Percentiles rank a stretch among this genome's conserved stretches.
Conservation (phyloP, 257 asterid species). For the Catharanthus roseus region DNA sequence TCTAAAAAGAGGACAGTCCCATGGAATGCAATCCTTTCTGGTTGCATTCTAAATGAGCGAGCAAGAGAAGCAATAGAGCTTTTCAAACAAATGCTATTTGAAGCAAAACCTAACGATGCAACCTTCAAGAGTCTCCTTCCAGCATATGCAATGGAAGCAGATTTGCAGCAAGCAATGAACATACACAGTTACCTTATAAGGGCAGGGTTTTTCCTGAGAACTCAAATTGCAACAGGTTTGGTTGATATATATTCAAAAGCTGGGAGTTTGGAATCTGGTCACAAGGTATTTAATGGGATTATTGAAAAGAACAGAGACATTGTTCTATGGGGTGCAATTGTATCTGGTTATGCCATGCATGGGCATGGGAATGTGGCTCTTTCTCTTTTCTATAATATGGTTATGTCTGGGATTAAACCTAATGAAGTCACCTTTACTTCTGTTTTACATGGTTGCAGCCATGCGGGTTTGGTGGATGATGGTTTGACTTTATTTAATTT, state of each 20-base stretch:
- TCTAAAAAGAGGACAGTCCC: slow-evolving; percentile 71
- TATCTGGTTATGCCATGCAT: slow-evolving; percentile 73
- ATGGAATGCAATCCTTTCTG: slow-evolving; percentile 81
- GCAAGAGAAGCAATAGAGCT: slow-evolving; percentile 53
- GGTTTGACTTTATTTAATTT: slow-evolving; percentile 59
- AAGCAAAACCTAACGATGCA: slow-evolving; percentile 57
- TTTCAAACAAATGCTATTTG: slow-evolving; percentile 64
- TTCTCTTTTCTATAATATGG: slow-evolving; percentile 73
- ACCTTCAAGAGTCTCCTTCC: slow-evolving; percentile 86
- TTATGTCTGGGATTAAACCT: slow-evolving; percentile 58
- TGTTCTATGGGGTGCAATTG: slow-evolving; percentile 75
- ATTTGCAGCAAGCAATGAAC: slow-evolving; percentile 59
- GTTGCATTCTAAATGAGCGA: slow-evolving; percentile 58
- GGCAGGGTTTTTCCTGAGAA: slow-evolving; percentile 60
- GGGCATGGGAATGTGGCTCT: slow-evolving; percentile 62
- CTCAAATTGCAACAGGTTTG: slow-evolving; percentile 64
- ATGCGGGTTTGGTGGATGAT: slow-evolving; percentile 79
- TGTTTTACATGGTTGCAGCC: slow-evolving; percentile 81
- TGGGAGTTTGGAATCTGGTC: slow-evolving; percentile 59
- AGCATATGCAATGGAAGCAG: slow-evolving; percentile 72
- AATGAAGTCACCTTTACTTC: slow-evolving; percentile 84
- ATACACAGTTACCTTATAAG: slow-evolving; percentile 60
- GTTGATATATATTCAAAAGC: slow-evolving; percentile 74
- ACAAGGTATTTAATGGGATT: slow-evolving; percentile 45
- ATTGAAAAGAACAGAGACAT: slow-evolving; percentile 52